Conservation (phyloP, 306 rosid genomes). For the Medicago truncatula region DNA sequence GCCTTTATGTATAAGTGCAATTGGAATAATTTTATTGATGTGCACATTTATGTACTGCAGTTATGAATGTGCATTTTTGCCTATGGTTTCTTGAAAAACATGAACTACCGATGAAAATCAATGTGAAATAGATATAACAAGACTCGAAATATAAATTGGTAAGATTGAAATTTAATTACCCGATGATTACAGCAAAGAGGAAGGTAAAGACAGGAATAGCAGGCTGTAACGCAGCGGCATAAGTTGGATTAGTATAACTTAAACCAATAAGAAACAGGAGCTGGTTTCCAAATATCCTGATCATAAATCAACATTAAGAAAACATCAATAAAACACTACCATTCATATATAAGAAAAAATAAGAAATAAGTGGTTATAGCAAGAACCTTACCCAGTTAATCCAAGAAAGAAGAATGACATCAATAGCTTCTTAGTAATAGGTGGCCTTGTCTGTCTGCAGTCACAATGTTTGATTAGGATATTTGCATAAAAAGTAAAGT, state of each 20-base stretch:
- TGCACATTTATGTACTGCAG: conserved; percentile 9
- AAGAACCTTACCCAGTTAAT: conserved; percentile 75
- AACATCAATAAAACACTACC: conserved; percentile 30
- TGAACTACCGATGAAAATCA: neutral
- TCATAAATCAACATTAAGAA: conserved; percentile 37
- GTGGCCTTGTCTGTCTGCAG: conserved; percentile 72
- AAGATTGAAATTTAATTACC: conserved; percentile 62
- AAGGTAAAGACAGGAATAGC: conserved; percentile 91
- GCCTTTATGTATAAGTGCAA: neutral
- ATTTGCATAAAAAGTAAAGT: neutral
- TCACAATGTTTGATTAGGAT: conserved; percentile 35
- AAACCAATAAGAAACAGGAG: conserved; percentile 93
- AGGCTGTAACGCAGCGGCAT: conserved; percentile 93
- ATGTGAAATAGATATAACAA: neutral
- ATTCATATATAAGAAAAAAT: neutral
- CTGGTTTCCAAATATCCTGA: conserved; percentile 93
- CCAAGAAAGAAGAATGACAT: conserved; percentile 82
- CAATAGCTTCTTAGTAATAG: conserved; percentile 66
- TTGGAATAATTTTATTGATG: conserved; percentile 13
- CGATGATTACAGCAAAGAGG: conserved; percentile 74
- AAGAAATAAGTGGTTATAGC: conserved; percentile 21
- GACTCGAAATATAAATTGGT: too few relatives aligned
- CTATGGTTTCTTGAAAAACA: neutral
- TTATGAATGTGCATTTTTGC: conserved; percentile 24
- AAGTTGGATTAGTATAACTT: conserved; percentile 92